These are phyloP conservation scores for Rosa chinensis DNA, from an alignment of 306 rosid genomes.

Conservation along the genomic window DNA sequence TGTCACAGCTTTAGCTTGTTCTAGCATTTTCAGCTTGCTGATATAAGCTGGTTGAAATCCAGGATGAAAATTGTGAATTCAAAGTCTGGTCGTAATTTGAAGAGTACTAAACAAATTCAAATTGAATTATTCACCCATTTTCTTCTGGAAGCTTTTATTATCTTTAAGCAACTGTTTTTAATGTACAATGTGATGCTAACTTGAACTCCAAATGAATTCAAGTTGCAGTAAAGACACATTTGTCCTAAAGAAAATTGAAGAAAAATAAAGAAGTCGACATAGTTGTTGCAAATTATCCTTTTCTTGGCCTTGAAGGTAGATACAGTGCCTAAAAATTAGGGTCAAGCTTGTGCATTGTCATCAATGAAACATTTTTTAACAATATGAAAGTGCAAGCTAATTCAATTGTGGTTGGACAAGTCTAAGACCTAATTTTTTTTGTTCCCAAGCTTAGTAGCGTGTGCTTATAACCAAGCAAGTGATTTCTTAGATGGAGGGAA, in stretches of 20 bases:
- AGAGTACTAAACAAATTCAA: background rate
- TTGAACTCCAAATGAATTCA: conserved; percentile 7
- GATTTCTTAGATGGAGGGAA: background rate
- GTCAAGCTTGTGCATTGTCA: background rate
- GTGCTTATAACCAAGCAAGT: background rate
- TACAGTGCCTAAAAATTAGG: background rate
- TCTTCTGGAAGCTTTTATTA: background rate
- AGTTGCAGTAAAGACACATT: conserved; percentile 5
- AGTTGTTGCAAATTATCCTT: background rate
- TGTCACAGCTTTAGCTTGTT: background rate
- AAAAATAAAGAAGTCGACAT: background rate
- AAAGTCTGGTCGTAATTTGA: background rate
- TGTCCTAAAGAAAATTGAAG: background rate
- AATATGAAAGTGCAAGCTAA: background rate
- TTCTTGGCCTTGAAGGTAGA: conserved; percentile 20
- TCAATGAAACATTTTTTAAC: background rate
- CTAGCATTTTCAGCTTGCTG: background rate
- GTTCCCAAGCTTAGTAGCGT: background rate
- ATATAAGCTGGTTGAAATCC: background rate
- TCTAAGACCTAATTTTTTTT: background rate
- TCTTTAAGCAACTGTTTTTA: conserved; percentile 1
- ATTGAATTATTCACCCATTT: background rate
- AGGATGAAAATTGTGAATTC: background rate
- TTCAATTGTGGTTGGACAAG: background rate
- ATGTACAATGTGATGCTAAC: background rate